A percentile compares a stretch with the other conserved stretches of the same genome.
phyloP scores from a whole-genome alignment of 257 asterid species.

The Nicotiana undulata region DNA sequence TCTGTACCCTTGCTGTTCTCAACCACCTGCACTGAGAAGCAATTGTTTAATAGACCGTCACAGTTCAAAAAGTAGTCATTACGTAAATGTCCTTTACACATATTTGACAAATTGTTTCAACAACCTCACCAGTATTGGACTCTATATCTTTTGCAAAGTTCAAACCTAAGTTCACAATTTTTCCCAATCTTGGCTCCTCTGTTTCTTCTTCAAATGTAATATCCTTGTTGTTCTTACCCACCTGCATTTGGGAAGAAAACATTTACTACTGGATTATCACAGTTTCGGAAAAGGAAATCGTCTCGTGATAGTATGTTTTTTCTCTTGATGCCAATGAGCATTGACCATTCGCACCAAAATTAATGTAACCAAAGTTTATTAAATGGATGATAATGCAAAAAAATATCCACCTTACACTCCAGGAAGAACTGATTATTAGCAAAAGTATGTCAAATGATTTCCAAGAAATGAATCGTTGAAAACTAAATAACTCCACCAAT shows the following conservation, averaged over 20 bases:
- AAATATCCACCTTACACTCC: too few species aligned
- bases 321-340: neutral
- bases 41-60: neutral
- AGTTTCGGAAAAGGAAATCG: neutral
- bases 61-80: neutral
- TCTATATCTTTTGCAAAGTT: constrained; percentile 16
- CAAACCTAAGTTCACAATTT: constrained; percentile 23
- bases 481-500: too few species aligned
- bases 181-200: constrained; percentile 29
- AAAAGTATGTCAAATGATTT: too few species aligned
- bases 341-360: neutral
- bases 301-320: neutral
- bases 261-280: neutral
- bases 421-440: too few species aligned
- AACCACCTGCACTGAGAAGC: constrained; percentile 27
- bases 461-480: too few species aligned
- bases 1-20: constrained; percentile 32
- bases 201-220: constrained; percentile 23
- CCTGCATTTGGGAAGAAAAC: constrained; percentile 25
- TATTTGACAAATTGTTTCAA: neutral
- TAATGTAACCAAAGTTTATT: neutral
- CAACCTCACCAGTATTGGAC: constrained; percentile 14
- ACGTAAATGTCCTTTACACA: neutral
- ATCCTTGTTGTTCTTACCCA: constrained; percentile 29
- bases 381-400: too few species aligned